A percentile compares a stretch with the other conserved stretches of the same genome.
Evolutionary conservation across 2,329 filamentous ascomycete species (phyloP).

Genomic region (Paecilomyces niveus): DNA sequence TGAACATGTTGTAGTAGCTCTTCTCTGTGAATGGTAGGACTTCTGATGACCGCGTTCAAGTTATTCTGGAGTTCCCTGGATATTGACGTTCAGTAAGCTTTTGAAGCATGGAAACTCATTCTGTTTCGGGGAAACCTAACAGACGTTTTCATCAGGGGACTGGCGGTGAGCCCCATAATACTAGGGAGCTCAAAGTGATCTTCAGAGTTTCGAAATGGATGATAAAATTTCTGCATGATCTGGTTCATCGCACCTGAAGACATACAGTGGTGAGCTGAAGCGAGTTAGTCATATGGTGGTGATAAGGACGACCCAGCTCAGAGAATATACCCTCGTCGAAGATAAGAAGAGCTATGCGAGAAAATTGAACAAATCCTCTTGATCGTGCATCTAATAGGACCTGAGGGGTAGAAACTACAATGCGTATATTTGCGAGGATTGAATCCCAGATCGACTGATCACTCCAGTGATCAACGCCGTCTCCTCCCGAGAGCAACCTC

Average conservation of each 20-base stretch:
- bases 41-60: constrained; percentile 61
- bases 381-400: constrained; percentile 66
- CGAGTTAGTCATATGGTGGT: constrained; percentile 2
- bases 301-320: background rate
- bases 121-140: constrained; percentile 6
- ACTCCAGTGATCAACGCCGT: constrained; percentile 68
- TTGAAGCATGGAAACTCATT: background rate
- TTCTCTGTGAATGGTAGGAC: constrained; percentile 60
- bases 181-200: constrained; percentile 43
- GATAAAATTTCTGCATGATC: constrained; percentile 70
- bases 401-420: constrained; percentile 74
- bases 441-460: constrained; percentile 60
- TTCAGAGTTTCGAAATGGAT: constrained; percentile 34
- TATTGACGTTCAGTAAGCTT: background rate
- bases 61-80: constrained; percentile 56
- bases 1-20: constrained; percentile 65
- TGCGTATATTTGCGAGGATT: constrained; percentile 55
- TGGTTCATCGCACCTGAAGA: constrained; percentile 56
- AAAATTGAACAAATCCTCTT: constrained; percentile 66
- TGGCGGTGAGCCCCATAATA: constrained; percentile 75
- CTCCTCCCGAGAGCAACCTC: constrained; percentile 58
- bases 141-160: constrained; percentile 58
- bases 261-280: constrained; percentile 63
- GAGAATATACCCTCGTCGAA: constrained; percentile 68
- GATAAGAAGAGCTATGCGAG: constrained; percentile 59